A percentile compares a stretch with the other conserved stretches of the same genome.
phyloP scores from a whole-genome alignment of 176 grass and related monocot genomes.

The Musa beccarii region DNA sequence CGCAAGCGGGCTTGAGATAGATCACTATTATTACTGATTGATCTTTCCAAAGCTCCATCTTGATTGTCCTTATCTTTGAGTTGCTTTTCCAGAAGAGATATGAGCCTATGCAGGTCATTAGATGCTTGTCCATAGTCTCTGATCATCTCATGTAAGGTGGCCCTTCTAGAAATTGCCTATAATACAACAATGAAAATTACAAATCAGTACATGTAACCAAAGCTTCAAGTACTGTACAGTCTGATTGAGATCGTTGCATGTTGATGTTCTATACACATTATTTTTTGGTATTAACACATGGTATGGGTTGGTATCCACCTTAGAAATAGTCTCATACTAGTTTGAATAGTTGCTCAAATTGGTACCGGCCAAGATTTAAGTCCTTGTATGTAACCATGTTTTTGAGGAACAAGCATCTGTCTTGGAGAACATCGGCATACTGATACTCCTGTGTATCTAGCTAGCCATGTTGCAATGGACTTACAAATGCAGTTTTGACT shows the following conservation, averaged over 20 bases:
- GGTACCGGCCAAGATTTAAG: no score
- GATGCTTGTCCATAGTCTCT: slow-evolving; percentile 63
- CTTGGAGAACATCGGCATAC: no score
- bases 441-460: no score
- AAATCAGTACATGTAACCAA: not conserved
- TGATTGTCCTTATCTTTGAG: slow-evolving; percentile 40
- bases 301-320: no score
- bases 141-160: slow-evolving; percentile 65
- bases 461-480: no score
- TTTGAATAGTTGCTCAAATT: no score
- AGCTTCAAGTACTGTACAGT: no score
- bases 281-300: no score
- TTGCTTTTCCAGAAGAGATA: slow-evolving; percentile 80
- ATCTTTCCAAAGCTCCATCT: slow-evolving; percentile 24
- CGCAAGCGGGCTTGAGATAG: slow-evolving; percentile 43
- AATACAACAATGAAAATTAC: slow-evolving; percentile 10
- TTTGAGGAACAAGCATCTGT: not conserved
- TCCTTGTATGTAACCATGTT: not conserved
- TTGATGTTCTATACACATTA: no score
- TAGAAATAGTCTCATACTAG: no score
- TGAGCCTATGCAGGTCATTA: slow-evolving; percentile 59
- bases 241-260: no score
- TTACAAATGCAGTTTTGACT: no score
- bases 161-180: slow-evolving; percentile 89
- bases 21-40: slow-evolving; percentile 29